These are phyloP conservation scores for Phalaenopsis aphrodite DNA, from an alignment of 106 monocot species.

Conservation along the genomic window DNA sequence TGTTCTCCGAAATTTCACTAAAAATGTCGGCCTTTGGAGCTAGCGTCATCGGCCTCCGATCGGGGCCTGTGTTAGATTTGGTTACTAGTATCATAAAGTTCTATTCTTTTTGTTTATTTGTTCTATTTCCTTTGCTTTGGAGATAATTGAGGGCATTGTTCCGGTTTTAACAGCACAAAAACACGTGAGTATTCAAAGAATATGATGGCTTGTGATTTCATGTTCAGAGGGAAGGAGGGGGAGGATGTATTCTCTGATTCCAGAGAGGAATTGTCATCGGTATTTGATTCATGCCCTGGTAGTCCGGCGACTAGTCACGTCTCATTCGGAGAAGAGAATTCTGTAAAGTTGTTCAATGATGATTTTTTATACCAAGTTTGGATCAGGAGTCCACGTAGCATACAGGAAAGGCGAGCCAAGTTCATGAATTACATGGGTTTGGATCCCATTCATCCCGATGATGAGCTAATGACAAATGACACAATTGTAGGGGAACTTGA, in stretches of 20 bases:
- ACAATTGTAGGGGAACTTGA: neutral
- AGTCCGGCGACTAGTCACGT: neutral
- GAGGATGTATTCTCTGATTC: constrained; percentile 52
- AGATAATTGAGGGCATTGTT: neutral
- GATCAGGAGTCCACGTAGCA: constrained; percentile 24
- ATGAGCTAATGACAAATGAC: neutral
- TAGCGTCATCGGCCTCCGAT: neutral
- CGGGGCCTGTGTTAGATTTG: neutral
- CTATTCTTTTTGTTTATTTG: neutral
- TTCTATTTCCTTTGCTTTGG: neutral
- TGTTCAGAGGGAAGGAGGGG: constrained; percentile 10
- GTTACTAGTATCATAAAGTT: too few relatives aligned
- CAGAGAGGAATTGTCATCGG: constrained; percentile 37
- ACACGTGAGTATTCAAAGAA: neutral
- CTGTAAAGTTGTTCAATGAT: neutral
- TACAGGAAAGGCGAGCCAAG: constrained; percentile 37
- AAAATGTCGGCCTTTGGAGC: neutral
- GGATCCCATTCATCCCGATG: constrained; percentile 12
- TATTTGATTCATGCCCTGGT: constrained; percentile 12
- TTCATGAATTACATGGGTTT: constrained; percentile 50
- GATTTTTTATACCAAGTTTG: constrained; percentile 21
- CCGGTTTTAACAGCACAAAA: neutral
- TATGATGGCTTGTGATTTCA: neutral
- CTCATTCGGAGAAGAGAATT: neutral
- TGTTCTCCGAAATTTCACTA: neutral